Conservation (phyloP, 1,284 basidiomycete species). For the Ganoderma meredithae region DNA sequence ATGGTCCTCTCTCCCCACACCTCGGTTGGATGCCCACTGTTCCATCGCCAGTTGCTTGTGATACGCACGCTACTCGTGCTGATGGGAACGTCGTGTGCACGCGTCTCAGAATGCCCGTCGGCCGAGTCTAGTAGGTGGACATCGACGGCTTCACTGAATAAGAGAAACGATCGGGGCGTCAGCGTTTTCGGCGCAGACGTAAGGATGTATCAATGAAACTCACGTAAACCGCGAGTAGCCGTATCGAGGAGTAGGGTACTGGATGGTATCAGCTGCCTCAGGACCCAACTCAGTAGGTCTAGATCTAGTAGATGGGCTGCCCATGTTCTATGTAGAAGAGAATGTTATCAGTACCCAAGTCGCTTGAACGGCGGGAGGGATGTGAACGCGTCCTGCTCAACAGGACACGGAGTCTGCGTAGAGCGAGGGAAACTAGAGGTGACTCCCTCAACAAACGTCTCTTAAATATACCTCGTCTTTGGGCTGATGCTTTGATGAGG, state of each 20-base stretch:
- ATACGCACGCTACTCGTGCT: background rate
- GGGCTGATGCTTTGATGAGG: background rate
- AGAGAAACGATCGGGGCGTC: constrained; percentile 7
- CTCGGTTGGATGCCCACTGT: background rate
- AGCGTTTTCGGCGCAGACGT: background rate
- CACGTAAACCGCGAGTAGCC: constrained; percentile 13
- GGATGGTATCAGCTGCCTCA: background rate
- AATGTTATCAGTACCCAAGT: background rate
- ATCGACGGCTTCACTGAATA: constrained; percentile 12
- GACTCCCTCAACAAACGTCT: background rate
- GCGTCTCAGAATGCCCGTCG: background rate
- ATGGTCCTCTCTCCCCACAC: background rate
- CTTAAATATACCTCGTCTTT: constrained; percentile 14
- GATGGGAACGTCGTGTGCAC: background rate
- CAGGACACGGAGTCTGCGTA: constrained; percentile 4
- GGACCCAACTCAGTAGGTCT: background rate
- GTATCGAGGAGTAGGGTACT: constrained; percentile 15
- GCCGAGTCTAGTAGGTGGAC: constrained; percentile 11
- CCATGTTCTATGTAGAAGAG: background rate
- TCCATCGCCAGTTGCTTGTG: constrained; percentile 5
- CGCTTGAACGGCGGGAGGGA: background rate
- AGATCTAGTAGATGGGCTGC: background rate
- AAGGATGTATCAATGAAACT: background rate
- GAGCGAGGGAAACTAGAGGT: background rate
- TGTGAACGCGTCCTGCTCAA: constrained; percentile 11